phyloP scores from a whole-genome alignment of 2,329 filamentous ascomycete species.

The Pestalotiopsis sp. region DNA sequence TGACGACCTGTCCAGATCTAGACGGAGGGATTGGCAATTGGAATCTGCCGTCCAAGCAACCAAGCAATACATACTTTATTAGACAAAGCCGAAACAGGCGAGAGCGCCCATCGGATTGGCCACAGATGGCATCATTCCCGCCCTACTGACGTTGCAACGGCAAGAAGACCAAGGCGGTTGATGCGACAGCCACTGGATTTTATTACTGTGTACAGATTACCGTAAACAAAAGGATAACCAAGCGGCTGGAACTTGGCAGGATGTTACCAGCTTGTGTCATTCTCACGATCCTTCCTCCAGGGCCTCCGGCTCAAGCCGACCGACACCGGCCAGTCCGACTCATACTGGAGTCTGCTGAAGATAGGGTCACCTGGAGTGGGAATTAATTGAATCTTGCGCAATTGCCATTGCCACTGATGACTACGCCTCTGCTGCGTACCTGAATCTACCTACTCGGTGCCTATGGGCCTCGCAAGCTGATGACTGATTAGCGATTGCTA shows the following conservation, averaged over 20 bases:
- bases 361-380: neutral
- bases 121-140: constrained; percentile 1
- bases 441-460: neutral
- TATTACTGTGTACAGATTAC: neutral
- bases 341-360: neutral
- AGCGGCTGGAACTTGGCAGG: neutral
- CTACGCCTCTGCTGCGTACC: neutral
- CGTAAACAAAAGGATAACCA: neutral
- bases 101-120: neutral
- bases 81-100: constrained; percentile 2
- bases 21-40: neutral
- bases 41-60: neutral
- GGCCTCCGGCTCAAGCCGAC: neutral
- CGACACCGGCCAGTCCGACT: neutral
- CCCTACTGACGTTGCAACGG: neutral
- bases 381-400: neutral
- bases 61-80: neutral
- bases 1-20: neutral
- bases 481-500: neutral
- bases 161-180: constrained; percentile 3
- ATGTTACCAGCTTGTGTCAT: neutral
- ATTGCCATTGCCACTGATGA: constrained; percentile 4
- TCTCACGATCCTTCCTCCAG: neutral
- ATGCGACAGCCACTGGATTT: neutral
- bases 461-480: neutral